Percentiles rank a stretch among this genome's conserved stretches.
These are phyloP conservation scores for Psilocybe tampanensis DNA, from an alignment of 768 basidiomycete genomes.

Conservation along the genomic window DNA sequence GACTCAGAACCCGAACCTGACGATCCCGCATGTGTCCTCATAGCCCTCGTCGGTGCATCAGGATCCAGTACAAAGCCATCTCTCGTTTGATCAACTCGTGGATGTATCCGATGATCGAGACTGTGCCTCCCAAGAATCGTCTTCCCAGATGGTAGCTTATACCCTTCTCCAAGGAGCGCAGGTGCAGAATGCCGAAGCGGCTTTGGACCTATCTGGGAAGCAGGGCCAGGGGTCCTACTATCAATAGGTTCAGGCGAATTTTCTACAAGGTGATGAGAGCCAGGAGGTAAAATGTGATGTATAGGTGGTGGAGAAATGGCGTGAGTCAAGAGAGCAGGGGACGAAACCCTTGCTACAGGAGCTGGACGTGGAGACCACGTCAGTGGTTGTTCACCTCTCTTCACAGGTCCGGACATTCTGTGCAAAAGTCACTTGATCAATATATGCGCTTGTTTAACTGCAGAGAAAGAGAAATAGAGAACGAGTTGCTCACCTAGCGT, in stretches of 20 bases:
- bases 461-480: background rate
- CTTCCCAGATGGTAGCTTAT: slow-evolving; percentile 31
- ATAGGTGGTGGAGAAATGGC: background rate
- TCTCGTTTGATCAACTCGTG: background rate
- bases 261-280: slow-evolving; percentile 40
- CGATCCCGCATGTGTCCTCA: slow-evolving; percentile 16
- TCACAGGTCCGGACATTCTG: slow-evolving; percentile 75
- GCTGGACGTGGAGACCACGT: slow-evolving; percentile 55
- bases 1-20: slow-evolving; percentile 6
- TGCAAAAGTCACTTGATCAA: background rate
- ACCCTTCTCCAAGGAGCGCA: slow-evolving; percentile 45
- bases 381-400: slow-evolving; percentile 48
- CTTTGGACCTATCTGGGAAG: background rate
- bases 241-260: slow-evolving; percentile 42
- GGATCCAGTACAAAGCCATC: slow-evolving; percentile 41
- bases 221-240: background rate
- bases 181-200: slow-evolving; percentile 47
- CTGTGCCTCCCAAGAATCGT: slow-evolving; percentile 30
- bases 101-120: slow-evolving; percentile 27
- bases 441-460: background rate
- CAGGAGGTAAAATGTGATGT: slow-evolving; percentile 35
- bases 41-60: slow-evolving; percentile 41
- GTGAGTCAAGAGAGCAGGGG: background rate
- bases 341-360: background rate
- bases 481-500: slow-evolving; percentile 68